phyloP scores from a whole-genome alignment of 2,329 filamentous ascomycete species.

The Fusarium kyushuense region DNA sequence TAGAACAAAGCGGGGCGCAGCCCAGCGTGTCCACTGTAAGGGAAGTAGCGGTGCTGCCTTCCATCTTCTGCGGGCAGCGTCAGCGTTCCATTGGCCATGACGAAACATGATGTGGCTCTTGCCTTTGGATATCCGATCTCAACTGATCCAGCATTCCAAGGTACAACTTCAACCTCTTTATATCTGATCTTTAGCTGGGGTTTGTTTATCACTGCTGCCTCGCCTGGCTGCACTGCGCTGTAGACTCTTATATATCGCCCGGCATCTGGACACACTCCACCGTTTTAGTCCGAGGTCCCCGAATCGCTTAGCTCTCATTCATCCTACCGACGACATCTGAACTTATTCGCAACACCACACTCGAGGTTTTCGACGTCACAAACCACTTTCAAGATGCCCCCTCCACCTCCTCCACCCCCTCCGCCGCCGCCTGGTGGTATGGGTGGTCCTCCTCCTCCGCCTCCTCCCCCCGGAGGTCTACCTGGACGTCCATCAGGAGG shows the following conservation, averaged over 20 bases:
- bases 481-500: constrained; percentile 68
- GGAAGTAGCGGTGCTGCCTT: constrained; percentile 42
- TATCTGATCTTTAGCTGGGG: constrained; percentile 5
- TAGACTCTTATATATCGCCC: constrained; percentile 14
- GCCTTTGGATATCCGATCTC: constrained; percentile 29
- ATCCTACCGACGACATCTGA: constrained; percentile 30
- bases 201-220: constrained; percentile 7
- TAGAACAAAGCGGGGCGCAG: constrained; percentile 38
- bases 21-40: constrained; percentile 35
- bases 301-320: constrained; percentile 19
- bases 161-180: constrained; percentile 27
- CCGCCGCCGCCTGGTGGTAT: constrained; percentile 70
- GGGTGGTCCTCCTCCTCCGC: constrained; percentile 12
- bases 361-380: constrained; percentile 1
- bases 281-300: constrained; percentile 30
- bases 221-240: background rate
- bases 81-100: constrained; percentile 45
- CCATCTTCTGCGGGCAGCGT: constrained; percentile 42
- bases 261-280: constrained; percentile 23
- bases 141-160: constrained; percentile 26
- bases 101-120: constrained; percentile 44
- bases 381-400: constrained; percentile 50
- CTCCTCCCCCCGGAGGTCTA: constrained; percentile 58
- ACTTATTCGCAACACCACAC: constrained; percentile 21
- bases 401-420: constrained; percentile 78